Percentiles rank a stretch among this genome's conserved stretches.
Conservation (phyloP, 257 asterid genomes). For the Solanum lycopersicoides region DNA sequence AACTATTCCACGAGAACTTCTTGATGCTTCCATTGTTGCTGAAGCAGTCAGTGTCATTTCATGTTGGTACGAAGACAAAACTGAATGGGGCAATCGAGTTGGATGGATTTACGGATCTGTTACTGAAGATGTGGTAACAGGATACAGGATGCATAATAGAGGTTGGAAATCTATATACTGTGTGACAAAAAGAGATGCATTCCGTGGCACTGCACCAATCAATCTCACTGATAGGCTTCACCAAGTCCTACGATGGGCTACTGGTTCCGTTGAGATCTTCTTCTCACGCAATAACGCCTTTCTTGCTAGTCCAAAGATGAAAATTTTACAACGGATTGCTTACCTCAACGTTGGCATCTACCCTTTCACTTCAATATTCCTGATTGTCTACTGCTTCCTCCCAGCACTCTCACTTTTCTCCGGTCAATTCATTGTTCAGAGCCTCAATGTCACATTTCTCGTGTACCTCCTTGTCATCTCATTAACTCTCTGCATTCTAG, state of each 20-base stretch:
- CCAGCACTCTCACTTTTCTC: constrained; percentile 81
- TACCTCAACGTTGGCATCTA: constrained; percentile 81
- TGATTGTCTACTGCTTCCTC: constrained; percentile 81
- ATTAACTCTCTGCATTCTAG: constrained; percentile 48
- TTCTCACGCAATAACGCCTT: constrained; percentile 75
- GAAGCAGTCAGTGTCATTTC: constrained; percentile 87
- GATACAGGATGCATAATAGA: constrained; percentile 81
- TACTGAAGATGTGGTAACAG: constrained; percentile 85
- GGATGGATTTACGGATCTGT: constrained; percentile 93
- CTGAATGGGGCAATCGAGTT: constrained; percentile 86
- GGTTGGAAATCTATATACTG: constrained; percentile 85
- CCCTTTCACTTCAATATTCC: constrained; percentile 70
- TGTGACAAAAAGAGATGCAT: constrained; percentile 79
- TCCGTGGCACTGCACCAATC: constrained; percentile 87
- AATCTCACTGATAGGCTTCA: constrained; percentile 82
- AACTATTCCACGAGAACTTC: constrained; percentile 62
- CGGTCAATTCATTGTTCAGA: constrained; percentile 68
- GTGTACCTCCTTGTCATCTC: constrained; percentile 60
- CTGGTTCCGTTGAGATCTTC: constrained; percentile 84
- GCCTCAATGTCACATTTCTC: constrained; percentile 58
- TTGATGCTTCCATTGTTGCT: constrained; percentile 75
- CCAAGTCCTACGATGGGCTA: constrained; percentile 92
- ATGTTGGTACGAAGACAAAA: constrained; percentile 86
- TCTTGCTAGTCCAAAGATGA: constrained; percentile 66
- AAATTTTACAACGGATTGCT: constrained; percentile 61